These are phyloP conservation scores for Cercospora nicotianae DNA, from an alignment of 2,329 filamentous ascomycete species.

Conservation along the genomic window DNA sequence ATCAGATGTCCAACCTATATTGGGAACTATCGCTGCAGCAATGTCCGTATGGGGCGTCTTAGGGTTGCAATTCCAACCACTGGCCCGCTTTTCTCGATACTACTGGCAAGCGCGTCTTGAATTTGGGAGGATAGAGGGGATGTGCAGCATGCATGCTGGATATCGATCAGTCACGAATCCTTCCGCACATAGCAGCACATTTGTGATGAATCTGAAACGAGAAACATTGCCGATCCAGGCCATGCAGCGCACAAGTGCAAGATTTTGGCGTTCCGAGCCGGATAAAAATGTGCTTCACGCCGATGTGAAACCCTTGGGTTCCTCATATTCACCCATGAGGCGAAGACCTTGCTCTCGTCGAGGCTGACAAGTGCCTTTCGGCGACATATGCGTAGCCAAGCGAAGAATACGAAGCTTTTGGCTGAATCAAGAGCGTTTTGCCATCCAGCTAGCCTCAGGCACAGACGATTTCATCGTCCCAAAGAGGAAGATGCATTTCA, in stretches of 20 bases:
- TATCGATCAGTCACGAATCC: not conserved
- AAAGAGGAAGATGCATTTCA: not conserved
- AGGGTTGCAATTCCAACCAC: not conserved
- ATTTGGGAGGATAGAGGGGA: not conserved
- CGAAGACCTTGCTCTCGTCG: not conserved
- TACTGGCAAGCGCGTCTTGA: not conserved
- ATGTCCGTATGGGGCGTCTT: not conserved
- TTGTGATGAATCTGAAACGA: slow-evolving; percentile 3
- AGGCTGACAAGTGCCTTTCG: not conserved
- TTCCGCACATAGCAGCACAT: not conserved
- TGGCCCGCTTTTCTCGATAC: not conserved
- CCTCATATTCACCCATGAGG: not conserved
- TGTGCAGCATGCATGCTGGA: not conserved
- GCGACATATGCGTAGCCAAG: not conserved
- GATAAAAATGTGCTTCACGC: not conserved
- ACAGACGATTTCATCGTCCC: not conserved
- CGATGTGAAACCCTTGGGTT: not conserved
- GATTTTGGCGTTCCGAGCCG: not conserved
- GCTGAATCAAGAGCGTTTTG: not conserved
- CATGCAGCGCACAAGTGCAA: not conserved
- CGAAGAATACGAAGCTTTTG: not conserved
- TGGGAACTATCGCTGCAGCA: not conserved
- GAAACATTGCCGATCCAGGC: not conserved
- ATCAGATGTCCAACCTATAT: not conserved
- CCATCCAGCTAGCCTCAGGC: not conserved